Base-by-base conservation (phyloP, 768 basidiomycete species). In the Phaeotremella skinneri region DNA sequence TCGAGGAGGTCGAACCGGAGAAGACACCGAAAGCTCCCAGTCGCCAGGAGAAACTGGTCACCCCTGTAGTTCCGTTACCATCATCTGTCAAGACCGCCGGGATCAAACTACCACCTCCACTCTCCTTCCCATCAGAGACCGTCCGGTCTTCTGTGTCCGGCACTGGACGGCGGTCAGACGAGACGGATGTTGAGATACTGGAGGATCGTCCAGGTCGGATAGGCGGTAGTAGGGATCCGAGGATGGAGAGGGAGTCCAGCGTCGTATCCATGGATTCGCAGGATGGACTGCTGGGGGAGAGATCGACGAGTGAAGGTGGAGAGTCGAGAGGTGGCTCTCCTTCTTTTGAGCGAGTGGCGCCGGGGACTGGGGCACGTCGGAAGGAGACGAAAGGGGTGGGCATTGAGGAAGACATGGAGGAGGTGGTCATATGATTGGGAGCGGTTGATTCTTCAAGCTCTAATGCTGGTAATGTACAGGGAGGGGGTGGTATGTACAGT, bases 341-440 rank as follows among this genome's bases (percentile, higher is more conserved):
- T n/a, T 47, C 49, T 1, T 6, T 31, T 56, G 23, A 61, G 27
- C 17, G 53, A 39, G 55, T 50, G 7, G 11, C 48, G 6, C 14
- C 49, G 17, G 30, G 37, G 5, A 52, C 45, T 25, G 21, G 49
- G 5, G 49, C 16, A n/a, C 26, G 26, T 13, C 16, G 30, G 20
- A 21, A 34, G 13, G 52, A 53, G 20, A 42, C 23, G 21, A 47
- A 42, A 23, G 45, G 50, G 16, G 55, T 23, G 6, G 57, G 52
- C 3, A 21, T 67, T 39, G 70, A 72, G 49, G 66, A 65, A 3
- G 63, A 47, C 21, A 63, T 72, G 70, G 68, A 67, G 54, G 70
- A 69, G 42, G 57, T 72, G 20, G 65, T 51, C 48, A 39, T 72
- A 30, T 57, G 59, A 41, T n/a, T 25, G 25, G 26, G 27, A 13